Evolutionary conservation across 495 filamentous ascomycete species (phyloP).

Genomic region (Lasiosphaeris hirsuta): DNA sequence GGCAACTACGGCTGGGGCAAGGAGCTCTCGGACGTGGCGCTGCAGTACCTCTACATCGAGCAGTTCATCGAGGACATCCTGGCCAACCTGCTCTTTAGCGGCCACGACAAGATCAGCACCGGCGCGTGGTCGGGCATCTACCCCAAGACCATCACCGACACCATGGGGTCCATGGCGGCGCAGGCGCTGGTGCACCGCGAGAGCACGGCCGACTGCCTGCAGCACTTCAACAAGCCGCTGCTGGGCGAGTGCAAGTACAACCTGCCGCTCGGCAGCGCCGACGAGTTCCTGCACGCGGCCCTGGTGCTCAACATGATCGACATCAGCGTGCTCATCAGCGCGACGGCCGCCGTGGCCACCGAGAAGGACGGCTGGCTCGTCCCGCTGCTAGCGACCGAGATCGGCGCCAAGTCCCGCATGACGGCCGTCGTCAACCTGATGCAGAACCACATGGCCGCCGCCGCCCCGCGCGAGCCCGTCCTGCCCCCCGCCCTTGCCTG

Average conservation of each 20-base stretch:
- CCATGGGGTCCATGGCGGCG: constrained; percentile 34
- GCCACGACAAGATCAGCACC: constrained; percentile 26
- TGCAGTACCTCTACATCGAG: constrained; percentile 24
- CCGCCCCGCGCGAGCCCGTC: constrained; percentile 34
- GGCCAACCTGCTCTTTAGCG: constrained; percentile 30
- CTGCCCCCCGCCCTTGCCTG: constrained; percentile 34
- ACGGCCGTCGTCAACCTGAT: constrained; percentile 43
- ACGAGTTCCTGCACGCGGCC: constrained; percentile 29
- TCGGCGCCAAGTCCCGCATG: constrained; percentile 38
- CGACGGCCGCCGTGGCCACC: constrained; percentile 52
- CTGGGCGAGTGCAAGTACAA: constrained; percentile 29
- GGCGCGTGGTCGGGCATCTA: constrained; percentile 34
- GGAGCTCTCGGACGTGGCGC: constrained; percentile 25
- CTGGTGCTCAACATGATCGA: constrained; percentile 48
- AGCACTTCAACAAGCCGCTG: constrained; percentile 32
- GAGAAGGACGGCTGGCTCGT: constrained; percentile 43
- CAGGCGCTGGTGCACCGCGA: constrained; percentile 35
- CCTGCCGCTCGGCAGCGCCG: constrained; percentile 17
- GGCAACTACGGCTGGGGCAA: constrained; percentile 34
- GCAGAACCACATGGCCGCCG: constrained; percentile 34
- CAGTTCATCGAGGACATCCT: constrained; percentile 36
- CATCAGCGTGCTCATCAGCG: constrained; percentile 53
- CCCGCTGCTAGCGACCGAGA: constrained; percentile 27
- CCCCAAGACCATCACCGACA: constrained; percentile 32
- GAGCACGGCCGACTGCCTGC: constrained; percentile 33